Evolutionary conservation across 768 basidiomycete species (phyloP), one percentile per base, ranked within the genome.

Genomic region (Kwoniella sp.): DNA sequence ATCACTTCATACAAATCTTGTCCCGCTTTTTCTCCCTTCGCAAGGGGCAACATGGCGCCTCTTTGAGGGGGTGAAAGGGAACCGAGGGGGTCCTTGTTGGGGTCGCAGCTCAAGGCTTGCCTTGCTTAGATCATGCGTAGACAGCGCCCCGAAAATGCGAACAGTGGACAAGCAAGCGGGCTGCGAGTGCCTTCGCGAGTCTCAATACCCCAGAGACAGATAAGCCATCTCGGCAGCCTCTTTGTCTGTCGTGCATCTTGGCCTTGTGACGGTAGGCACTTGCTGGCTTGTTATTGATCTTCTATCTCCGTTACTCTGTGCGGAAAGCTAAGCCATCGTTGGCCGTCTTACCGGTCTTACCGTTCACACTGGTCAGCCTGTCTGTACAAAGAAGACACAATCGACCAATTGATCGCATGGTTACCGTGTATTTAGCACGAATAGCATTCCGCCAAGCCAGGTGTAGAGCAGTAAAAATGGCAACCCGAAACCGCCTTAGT

Each of bases 31-130:
- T 45, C 11, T 45, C 41, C 41, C 17, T 11, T 9, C 41, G 11
- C 41, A 45, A 17, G 41, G 41, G 41, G 41, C 41, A 45, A 45
- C 41, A 45, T 45, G 41, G 41, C 41, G 41, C 41, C 41, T 45
- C 41, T 45, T 45, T n/a, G n/a, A n/a, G n/a, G n/a, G n/a, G n/a
- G n/a, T n/a, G n/a, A 17, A 45, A 17, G 41, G 41, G 41, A 11
- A 3, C 41, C 4, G 3, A 17, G 41, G 41, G 41, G 17, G 20
- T 3, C 41, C 20, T 17, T 9, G 4, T 45, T 4, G 41, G 11
- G 15, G 15, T 45, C 41, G 41, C 41, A 45, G 41, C 20, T 45
- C 11, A 20, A 45, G 41, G 41, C n/a, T 45, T 45, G 41, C 20
- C 20, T 45, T 45, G 41, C 41, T 9, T 45, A n/a, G n/a, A n/a